These are phyloP conservation scores for Pisolithus sp. DNA, from an alignment of 768 basidiomycete species.

Conservation along the genomic window DNA sequence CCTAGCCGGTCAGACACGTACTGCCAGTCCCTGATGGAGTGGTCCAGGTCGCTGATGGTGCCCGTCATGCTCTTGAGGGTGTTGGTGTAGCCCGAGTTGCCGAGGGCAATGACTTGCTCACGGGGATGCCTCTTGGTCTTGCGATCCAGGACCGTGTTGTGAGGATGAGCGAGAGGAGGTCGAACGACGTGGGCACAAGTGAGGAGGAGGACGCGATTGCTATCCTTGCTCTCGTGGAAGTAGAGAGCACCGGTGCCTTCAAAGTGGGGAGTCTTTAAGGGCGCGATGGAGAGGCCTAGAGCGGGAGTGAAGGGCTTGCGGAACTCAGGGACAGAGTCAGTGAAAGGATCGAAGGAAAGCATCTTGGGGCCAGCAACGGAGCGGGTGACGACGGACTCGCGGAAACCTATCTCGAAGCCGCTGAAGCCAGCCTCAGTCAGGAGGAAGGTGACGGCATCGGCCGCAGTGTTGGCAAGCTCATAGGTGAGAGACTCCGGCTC, in stretches of 20 bases:
- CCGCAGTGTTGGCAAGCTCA: slow-evolving; percentile 4
- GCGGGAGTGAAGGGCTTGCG: neutral
- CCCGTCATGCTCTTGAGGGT: no score
- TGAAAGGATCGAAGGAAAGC: neutral
- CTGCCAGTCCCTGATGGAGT: no score
- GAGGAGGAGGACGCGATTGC: slow-evolving; percentile 16
- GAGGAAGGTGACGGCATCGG: neutral
- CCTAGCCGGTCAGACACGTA: no score
- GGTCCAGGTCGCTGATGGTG: no score
- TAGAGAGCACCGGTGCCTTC: slow-evolving; percentile 17
- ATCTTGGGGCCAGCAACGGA: neutral
- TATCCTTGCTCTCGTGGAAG: slow-evolving; percentile 17
- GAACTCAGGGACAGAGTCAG: no score
- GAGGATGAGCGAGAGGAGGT: slow-evolving; percentile 2
- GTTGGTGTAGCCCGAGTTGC: no score
- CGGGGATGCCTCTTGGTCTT: no score
- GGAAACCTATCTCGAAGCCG: slow-evolving; percentile 22
- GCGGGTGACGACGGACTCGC: neutral
- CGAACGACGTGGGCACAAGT: slow-evolving; percentile 15
- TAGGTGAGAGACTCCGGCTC: slow-evolving; percentile 18
- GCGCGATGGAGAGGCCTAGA: neutral
- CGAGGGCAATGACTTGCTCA: no score
- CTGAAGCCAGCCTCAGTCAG: slow-evolving; percentile 4
- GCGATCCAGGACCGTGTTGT: no score
- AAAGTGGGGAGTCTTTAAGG: neutral